Evolutionary conservation across 1,284 basidiomycete genomes (phyloP), one percentile per base, ranked within the genome.

Genomic region (Sporisorium exsertum): DNA sequence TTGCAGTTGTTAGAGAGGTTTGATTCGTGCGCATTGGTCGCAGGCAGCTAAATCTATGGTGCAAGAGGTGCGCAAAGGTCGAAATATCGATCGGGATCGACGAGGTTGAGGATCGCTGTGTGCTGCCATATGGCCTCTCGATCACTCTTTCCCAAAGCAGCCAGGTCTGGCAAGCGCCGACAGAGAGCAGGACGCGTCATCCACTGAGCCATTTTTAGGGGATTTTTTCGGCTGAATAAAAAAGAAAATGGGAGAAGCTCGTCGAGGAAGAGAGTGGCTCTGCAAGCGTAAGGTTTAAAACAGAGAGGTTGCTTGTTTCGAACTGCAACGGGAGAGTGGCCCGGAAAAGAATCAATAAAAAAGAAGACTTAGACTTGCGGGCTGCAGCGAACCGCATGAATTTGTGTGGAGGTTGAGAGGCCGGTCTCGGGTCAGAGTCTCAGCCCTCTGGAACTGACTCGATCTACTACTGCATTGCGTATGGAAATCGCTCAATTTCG

Each of bases 401-500:
- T 27, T 46, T 42, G 53, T 64, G 61, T 64, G 54, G 61, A 57
- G 55, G 53, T 45, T 24, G 37, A 26, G 13, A 12, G 22, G 20
- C 16, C 13, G 26, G 61, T 63, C 40, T 63, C 54, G 61, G 12
- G 29, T 51, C 32, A 22, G 4, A 42, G 18, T 51, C 40, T 27
- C 24, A 47, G 22, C 43, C 46, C 43, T 61, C 33, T 37, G 9
- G 12, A 24, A 7, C 40, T 60, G 54, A 56, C 47, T 56, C 46
- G 45, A 40, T 32, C 22, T 3, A 18, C 3, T 15, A 18, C 10
- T 16, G 13, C 13, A 53, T 60, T 47, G 45, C 52, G 51, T 50
- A 42, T 40, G 45, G 27, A 62, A 56, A 37, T 50, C 10, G 35
- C 26, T 62, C 53, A 37, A 63, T 63, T 63, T 63, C 53, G 46